Conservation (phyloP, 2,329 filamentous ascomycete species). For the Diaporthe destruens region DNA sequence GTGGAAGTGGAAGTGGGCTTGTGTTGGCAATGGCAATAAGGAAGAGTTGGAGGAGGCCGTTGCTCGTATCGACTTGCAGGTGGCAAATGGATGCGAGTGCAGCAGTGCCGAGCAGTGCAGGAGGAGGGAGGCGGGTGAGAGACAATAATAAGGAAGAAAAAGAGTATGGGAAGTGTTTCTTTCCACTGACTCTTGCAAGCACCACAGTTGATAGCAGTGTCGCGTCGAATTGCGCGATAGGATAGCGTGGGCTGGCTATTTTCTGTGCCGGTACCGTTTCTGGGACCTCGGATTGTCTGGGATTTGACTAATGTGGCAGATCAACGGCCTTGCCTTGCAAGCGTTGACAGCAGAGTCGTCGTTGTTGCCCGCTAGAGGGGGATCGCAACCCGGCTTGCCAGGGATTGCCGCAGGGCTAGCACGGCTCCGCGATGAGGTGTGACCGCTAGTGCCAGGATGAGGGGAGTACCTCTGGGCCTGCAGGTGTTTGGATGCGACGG, state of each 20-base stretch:
- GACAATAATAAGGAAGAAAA: slow-evolving; percentile 6
- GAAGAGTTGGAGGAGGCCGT: not conserved
- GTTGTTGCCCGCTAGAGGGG: slow-evolving; percentile 27
- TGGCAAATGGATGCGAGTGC: slow-evolving; percentile 34
- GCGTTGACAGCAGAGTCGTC: slow-evolving; percentile 35
- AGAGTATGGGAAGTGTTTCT: slow-evolving; percentile 2
- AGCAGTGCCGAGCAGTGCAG: not conserved
- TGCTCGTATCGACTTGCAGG: slow-evolving; percentile 37
- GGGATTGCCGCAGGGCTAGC: slow-evolving; percentile 27
- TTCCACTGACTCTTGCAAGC: slow-evolving; percentile 35
- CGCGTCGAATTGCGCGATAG: slow-evolving; percentile 42
- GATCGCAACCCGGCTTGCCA: slow-evolving; percentile 24
- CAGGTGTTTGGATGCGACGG: slow-evolving; percentile 24
- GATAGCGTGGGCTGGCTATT: slow-evolving; percentile 32
- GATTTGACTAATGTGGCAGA: slow-evolving; percentile 33
- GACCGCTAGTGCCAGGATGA: slow-evolving; percentile 38
- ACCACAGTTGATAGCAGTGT: slow-evolving; percentile 38
- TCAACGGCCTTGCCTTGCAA: slow-evolving; percentile 42
- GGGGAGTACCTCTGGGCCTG: slow-evolving; percentile 18
- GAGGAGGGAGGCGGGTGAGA: not conserved
- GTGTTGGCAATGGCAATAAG: no score
- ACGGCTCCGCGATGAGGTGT: slow-evolving; percentile 37
- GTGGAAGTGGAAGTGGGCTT: slow-evolving; percentile 20
- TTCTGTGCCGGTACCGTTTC: slow-evolving; percentile 29
- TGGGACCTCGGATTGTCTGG: slow-evolving; percentile 18